Base-by-base conservation (phyloP, 805 yeast species). In the Metschnikowia aberdeeniae region DNA sequence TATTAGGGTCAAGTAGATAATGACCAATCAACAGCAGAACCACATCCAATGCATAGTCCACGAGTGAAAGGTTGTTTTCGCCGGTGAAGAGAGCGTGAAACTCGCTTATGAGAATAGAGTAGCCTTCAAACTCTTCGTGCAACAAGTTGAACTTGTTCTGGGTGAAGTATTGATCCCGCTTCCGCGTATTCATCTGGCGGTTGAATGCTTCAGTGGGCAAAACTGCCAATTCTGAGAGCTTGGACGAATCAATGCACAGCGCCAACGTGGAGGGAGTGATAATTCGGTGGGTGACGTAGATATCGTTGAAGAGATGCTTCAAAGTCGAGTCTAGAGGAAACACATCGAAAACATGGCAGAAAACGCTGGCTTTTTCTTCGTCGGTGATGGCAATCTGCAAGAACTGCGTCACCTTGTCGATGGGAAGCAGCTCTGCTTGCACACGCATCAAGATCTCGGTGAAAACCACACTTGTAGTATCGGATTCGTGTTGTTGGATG, bases 41-140 rank as follows among this genome's bases (percentile, higher is more conserved):
- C 6, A 75, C 70, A n/a, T 73, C 62, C 8, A 73, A 58, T 8
- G 77, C 72, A 42, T 68, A 71, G 1, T 67, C 63, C 0, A 79
- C 64, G 53, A 77, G 74, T 34, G 56, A 65, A 3, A 55, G 50
- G 6, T 75, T 62, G 44, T 75, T 73, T 3, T 67, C 64, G 29
- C 72, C 69, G 22, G 57, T 54, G 43, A 76, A 65, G 1, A 80
- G 70, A 2, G 63, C 50, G 43, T 67, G 61, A 10, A 84, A 50
- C 39, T 82, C 78, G 2, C 73, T 72, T 0, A 81, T 60, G 28
- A 86, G 66, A 53, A 80, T 82, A 10, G 95, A 63, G 62, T 79
- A 89, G 0, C 97, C 97, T 57, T 84, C 89, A 20, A 81, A 68
- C 49, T 85, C 85, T 61, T 90, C 96, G 40, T 81, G 78, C 6